Evolutionary conservation across 495 filamentous ascomycete species (phyloP), one percentile per base, ranked within the genome.

Genomic region (Penicillium dipodomyicola): DNA sequence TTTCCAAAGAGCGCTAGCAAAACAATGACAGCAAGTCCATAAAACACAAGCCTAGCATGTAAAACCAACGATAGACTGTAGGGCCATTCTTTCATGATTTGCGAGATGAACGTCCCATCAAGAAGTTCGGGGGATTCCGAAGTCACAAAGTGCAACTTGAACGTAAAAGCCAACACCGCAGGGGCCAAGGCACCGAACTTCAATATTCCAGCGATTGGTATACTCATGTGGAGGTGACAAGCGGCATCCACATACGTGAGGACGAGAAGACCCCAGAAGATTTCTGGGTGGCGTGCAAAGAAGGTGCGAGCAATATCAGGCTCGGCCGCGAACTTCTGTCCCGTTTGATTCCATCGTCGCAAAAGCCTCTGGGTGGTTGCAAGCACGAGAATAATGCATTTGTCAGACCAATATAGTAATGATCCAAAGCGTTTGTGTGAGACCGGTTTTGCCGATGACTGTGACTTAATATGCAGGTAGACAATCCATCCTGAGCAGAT

Each of bases 291-390:
- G 2, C 70, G 66, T 33, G 83, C 72, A 20, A 97, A 74, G 60
- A 88, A 87, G 8, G 60, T 76, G 35, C 84, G 85, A 52, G 87
- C 86, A 49, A 96, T 94, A 65, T 96, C 92, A 47, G 91, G 83
- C 48, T 87, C 88, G 14, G 91, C 93, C 15, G 94, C 85, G 60
- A 89, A 89, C 58, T 99, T 99, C 61, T 96, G 92, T 22, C 94
- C 94, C 0, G 94, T 97, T 68, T 97, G 94, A 67, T 97, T 97
- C 92, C 93, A 99, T 37, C 85, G 79, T 43, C 89, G 76, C 41
- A 86, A 63, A 6, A 95, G 60, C 32, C 94, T 82, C 39, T 88
- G 77, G 17, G 79, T 60, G 9, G 77, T 54, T 11, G 65, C 57
- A 7, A 77, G 58, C 3, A 58, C 67, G 7, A 67, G 29, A 14